Percentiles rank a stretch among this genome's conserved stretches.
Conservation (phyloP, 305 asterid genomes). For the Fraxinus baroniana region DNA sequence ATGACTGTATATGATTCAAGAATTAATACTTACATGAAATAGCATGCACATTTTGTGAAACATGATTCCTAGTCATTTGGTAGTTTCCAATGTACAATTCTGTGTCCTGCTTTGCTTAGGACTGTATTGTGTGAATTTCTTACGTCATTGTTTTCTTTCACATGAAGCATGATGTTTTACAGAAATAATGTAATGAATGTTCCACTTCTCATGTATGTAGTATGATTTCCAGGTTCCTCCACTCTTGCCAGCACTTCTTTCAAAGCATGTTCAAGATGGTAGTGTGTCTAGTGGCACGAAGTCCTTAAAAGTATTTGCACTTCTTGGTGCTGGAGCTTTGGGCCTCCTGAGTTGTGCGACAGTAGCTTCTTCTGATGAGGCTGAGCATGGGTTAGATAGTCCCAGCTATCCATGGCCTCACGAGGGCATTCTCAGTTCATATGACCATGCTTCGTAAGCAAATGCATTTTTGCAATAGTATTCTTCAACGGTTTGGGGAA, state of each 20-base stretch:
- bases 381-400: slow-evolving; percentile 77
- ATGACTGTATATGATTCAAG: background rate
- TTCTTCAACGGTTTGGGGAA: background rate
- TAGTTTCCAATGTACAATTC: background rate
- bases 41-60: background rate
- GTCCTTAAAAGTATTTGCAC: slow-evolving; percentile 49
- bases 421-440: slow-evolving; percentile 77
- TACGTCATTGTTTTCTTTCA: background rate
- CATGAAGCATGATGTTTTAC: background rate
- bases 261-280: slow-evolving; percentile 47
- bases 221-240: slow-evolving; percentile 46
- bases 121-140: background rate
- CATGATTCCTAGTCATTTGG: background rate
- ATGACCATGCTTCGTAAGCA: slow-evolving; percentile 85
- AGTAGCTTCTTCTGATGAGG: slow-evolving; percentile 69
- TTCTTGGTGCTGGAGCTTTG: slow-evolving; percentile 66
- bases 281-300: slow-evolving; percentile 41
- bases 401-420: slow-evolving; percentile 90
- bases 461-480: background rate
- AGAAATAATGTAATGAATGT: slow-evolving; percentile 1
- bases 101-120: slow-evolving; percentile 7
- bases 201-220: slow-evolving; percentile 2
- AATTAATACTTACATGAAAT: background rate
- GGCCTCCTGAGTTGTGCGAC: slow-evolving; percentile 69
- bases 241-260: slow-evolving; percentile 41